Percentiles rank a stretch among this genome's conserved stretches.
Evolutionary conservation across 306 rosid genomes (phyloP).

Genomic region (Gillenia trifoliata): DNA sequence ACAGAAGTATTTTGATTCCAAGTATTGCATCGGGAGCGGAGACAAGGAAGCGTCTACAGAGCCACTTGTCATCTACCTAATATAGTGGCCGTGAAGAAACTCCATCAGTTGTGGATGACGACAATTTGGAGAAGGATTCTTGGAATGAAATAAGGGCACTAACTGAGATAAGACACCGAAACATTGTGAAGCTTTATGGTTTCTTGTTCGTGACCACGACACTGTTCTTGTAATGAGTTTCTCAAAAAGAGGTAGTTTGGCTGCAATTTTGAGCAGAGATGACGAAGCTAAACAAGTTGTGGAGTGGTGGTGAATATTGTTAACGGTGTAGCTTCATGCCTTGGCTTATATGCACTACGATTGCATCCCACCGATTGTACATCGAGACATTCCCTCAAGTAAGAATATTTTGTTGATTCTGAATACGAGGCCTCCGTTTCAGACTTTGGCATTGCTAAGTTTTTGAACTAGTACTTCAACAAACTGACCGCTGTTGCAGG

Average conservation of each 20-base stretch:
- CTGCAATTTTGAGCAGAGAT: not conserved
- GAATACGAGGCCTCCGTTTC: conserved; percentile 5
- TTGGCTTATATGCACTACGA: conserved; percentile 22
- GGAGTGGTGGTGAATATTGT: conserved; percentile 13
- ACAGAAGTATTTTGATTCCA: conserved; percentile 3
- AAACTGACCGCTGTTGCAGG: conserved; percentile 15
- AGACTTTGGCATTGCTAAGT: conserved; percentile 13
- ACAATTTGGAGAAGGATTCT: not conserved
- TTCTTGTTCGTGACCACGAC: conserved; percentile 2
- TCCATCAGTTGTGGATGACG: not conserved
- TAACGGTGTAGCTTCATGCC: conserved; percentile 10
- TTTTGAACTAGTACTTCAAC: conserved; percentile 2
- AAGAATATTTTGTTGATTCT: conserved; percentile 13
- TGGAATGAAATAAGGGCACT: conserved; percentile 8
- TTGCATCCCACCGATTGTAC: conserved; percentile 11
- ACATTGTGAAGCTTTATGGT: conserved; percentile 11
- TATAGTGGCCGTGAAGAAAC: conserved; percentile 4
- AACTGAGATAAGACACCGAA: conserved; percentile 3
- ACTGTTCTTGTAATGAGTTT: conserved; percentile 9
- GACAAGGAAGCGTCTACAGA: conserved; percentile 4
- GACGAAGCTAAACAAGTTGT: conserved; percentile 5
- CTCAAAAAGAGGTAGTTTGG: conserved; percentile 13
- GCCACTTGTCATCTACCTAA: not conserved
- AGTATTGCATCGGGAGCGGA: conserved; percentile 6
- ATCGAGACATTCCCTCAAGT: conserved; percentile 18